Conservation (phyloP, 495 filamentous ascomycete genomes). For the Penicillium lagena region DNA sequence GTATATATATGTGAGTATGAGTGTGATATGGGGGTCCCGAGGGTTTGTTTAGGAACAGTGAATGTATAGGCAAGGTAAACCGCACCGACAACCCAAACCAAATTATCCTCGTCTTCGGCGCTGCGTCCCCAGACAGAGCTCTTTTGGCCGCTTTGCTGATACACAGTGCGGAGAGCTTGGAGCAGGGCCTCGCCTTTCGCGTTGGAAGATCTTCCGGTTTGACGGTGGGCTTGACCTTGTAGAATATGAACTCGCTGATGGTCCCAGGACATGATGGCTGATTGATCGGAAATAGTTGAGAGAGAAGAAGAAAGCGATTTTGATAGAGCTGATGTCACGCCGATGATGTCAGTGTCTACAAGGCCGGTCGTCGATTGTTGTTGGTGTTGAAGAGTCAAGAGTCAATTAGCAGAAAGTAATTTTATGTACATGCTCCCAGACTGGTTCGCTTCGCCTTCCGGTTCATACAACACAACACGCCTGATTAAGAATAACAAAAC, state of each 20-base stretch:
- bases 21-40: too few relatives aligned
- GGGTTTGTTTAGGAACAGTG: background rate
- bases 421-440: constrained; percentile 2
- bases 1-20: too few relatives aligned
- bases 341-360: constrained; percentile 17
- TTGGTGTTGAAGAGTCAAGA: too few relatives aligned
- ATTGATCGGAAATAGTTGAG: background rate
- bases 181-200: constrained; percentile 25
- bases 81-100: constrained; percentile 38
- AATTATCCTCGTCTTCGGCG: constrained; percentile 25
- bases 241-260: constrained; percentile 34
- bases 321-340: constrained; percentile 9
- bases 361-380: background rate
- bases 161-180: constrained; percentile 17
- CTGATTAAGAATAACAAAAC: background rate
- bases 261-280: constrained; percentile 15
- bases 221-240: constrained; percentile 31
- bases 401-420: too few relatives aligned
- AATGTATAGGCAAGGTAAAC: background rate
- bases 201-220: constrained; percentile 33
- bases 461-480: background rate
- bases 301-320: background rate
- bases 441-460: too few relatives aligned
- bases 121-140: constrained; percentile 36
- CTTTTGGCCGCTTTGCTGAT: constrained; percentile 30